phyloP scores from a whole-genome alignment of 345 rosid species.

The Eucalyptus sp. region DNA sequence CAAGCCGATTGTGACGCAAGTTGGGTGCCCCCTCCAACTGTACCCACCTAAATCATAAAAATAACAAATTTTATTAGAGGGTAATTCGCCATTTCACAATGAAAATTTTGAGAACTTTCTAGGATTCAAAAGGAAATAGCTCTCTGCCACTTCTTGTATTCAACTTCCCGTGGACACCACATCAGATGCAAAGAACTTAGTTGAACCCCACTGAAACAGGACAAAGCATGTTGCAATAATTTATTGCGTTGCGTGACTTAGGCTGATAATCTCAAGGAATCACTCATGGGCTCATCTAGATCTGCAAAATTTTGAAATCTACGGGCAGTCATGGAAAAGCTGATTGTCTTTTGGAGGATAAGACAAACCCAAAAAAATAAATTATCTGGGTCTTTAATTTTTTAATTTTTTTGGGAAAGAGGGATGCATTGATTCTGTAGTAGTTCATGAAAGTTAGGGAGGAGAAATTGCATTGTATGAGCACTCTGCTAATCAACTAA shows the following conservation, averaged over 20 bases:
- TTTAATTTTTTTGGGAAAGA: neutral
- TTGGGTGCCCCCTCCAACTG: conserved; percentile 80
- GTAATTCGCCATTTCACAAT: neutral
- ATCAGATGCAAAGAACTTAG: neutral
- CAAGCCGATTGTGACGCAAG: conserved; percentile 81
- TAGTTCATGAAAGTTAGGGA: neutral
- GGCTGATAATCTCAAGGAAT: neutral
- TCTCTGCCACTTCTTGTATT: neutral
- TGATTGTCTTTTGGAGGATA: neutral
- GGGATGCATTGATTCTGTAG: neutral
- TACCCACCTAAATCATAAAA: conserved; percentile 43
- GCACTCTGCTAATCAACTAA: neutral
- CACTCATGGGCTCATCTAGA: neutral
- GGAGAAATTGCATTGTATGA: neutral
- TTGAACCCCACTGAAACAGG: neutral
- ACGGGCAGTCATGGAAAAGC: neutral
- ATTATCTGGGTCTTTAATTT: neutral
- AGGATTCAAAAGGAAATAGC: neutral
- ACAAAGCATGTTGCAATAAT: neutral
- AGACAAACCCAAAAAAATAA: neutral
- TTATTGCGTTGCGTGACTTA: neutral
- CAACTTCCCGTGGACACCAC: neutral
- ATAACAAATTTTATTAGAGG: neutral
- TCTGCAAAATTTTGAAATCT: neutral
- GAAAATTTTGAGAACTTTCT: neutral